Base-by-base conservation (phyloP, 768 basidiomycete genomes). In the Leccinum aurantiacum region DNA sequence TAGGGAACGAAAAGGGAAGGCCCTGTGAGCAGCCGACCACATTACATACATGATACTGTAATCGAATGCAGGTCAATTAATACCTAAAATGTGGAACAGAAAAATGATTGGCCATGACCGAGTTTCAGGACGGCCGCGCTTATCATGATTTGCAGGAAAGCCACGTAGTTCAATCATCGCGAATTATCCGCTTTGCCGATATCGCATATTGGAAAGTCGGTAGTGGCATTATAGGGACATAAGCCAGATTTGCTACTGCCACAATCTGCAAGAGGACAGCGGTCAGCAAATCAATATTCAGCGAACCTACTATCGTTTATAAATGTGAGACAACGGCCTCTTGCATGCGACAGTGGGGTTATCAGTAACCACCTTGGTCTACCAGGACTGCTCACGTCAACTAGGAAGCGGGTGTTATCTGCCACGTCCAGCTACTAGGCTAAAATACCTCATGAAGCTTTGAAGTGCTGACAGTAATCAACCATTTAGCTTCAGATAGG, bases 101-200 rank as follows among this genome's bases (percentile, higher is more conserved):
- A 15, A 25, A 24, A 19, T 25, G 48, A 17, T 25, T 24, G 14
- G 24, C 25, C 29, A 51, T 51, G 27, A 2, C 17, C 9, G 46
- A 14, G n/a, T 19, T 47, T 47, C 46, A 47, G 46, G 14, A 13
- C 3, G 46, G 13, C 4, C 22, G 22, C 96, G 46, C 96, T 41
- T n/a, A 41, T 41, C 41, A 41, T n/a, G 41, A 17, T 17, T 17
- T 17, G 7, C 38, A 41, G 17, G 38, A 41, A n/a, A 41, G 17
- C 41, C 41, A 41, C 41, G 41, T 41, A 41, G 41, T 9, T 4
- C 41, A 41, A n/a, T 41, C 1, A 0, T n/a, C 7, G 41, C 41
- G 35, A 2, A 35, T 35, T 17, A 41, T 41, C 41, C 4, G 41
- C 41, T 17, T 41, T 41, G 41, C 41, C 17, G n/a, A n/a, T 4